Conservation (phyloP, 306 rosid genomes). For the Prunus davidiana region DNA sequence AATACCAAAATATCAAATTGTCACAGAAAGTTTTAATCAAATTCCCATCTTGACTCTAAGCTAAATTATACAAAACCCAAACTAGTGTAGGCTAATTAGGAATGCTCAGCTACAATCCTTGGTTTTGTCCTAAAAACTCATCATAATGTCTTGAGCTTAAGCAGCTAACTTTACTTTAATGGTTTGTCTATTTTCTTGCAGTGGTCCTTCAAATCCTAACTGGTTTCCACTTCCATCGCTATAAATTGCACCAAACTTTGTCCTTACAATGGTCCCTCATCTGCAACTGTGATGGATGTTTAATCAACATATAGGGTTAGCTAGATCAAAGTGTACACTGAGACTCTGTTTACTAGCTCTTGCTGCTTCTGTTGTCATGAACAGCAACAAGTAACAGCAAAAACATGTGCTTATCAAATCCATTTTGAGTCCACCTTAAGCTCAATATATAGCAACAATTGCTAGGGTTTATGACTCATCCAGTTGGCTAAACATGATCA, state of each 20-base stretch:
- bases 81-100: neutral
- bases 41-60: neutral
- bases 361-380: too few relatives aligned
- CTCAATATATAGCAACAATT: too few relatives aligned
- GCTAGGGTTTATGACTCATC: too few relatives aligned
- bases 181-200: constrained; percentile 26
- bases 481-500: neutral
- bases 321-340: too few relatives aligned
- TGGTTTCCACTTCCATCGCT: constrained; percentile 22
- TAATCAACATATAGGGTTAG: neutral
- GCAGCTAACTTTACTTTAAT: constrained; percentile 13
- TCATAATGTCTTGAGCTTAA: constrained; percentile 16
- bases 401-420: too few relatives aligned
- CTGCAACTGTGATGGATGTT: neutral
- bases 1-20: neutral
- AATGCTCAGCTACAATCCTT: neutral
- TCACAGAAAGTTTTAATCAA: neutral
- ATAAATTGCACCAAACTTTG: constrained; percentile 30
- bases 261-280: constrained; percentile 22
- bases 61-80: neutral
- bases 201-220: constrained; percentile 28
- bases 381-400: too few relatives aligned
- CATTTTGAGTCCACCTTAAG: too few relatives aligned
- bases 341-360: neutral
- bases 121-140: constrained; percentile 21